Percentiles rank a stretch among this genome's conserved stretches.
Conservation (phyloP, 2,329 filamentous ascomycete genomes). For the Aspergillus sp. region DNA sequence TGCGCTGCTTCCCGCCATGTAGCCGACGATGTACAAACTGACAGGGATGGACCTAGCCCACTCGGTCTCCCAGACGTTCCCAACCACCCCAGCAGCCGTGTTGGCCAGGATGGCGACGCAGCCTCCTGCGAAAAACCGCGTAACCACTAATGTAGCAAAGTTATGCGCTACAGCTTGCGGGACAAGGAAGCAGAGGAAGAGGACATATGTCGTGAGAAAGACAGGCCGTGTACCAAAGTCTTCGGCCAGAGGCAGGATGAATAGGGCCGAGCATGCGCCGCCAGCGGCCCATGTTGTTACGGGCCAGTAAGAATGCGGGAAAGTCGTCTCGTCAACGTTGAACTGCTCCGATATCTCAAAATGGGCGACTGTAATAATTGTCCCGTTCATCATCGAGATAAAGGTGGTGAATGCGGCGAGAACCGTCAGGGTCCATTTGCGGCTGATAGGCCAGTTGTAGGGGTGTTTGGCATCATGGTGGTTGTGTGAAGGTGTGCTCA, state of each 20-base stretch:
- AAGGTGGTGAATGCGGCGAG: slow-evolving; percentile 26
- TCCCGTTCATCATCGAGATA: slow-evolving; percentile 26
- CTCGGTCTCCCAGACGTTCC: slow-evolving; percentile 39
- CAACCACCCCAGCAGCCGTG: slow-evolving; percentile 35
- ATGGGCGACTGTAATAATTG: slow-evolving; percentile 26
- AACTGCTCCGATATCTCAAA: slow-evolving; percentile 23
- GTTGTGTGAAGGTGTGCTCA: background rate
- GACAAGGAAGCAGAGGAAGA: slow-evolving; percentile 49
- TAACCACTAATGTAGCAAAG: slow-evolving; percentile 51
- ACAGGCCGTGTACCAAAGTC: slow-evolving; percentile 37
- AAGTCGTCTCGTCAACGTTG: slow-evolving; percentile 18
- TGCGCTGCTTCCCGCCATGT: slow-evolving; percentile 49
- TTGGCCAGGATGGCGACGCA: slow-evolving; percentile 48
- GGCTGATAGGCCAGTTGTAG: slow-evolving; percentile 24
- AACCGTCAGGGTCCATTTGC: slow-evolving; percentile 27
- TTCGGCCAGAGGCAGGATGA: slow-evolving; percentile 27
- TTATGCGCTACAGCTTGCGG: slow-evolving; percentile 50
- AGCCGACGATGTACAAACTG: slow-evolving; percentile 47
- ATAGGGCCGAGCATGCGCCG: slow-evolving; percentile 24
- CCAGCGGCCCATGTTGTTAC: slow-evolving; percentile 28
- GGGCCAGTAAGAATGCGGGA: slow-evolving; percentile 28
- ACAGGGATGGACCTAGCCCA: slow-evolving; percentile 41
- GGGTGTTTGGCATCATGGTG: slow-evolving; percentile 22
- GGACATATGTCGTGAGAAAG: slow-evolving; percentile 44
- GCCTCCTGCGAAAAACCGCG: slow-evolving; percentile 50